phyloP scores from a whole-genome alignment of 495 filamentous ascomycete species.

The Cetradonia linearis region DNA sequence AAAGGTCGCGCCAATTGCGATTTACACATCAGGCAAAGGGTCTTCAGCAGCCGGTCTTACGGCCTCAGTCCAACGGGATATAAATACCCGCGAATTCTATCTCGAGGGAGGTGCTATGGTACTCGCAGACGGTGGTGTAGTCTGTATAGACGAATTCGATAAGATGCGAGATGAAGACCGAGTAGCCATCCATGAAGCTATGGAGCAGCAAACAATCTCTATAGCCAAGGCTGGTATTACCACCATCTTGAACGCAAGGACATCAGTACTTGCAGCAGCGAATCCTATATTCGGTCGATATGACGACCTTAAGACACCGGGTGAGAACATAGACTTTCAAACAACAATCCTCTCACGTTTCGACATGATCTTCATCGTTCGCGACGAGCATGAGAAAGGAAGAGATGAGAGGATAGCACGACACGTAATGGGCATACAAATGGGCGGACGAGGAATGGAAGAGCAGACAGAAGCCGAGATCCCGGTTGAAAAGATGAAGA shows the following conservation, averaged over 20 bases:
- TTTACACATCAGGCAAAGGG: conserved; percentile 98
- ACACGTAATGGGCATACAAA: conserved; percentile 97
- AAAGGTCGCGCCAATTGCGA: conserved; percentile 91
- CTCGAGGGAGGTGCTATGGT: conserved; percentile 99
- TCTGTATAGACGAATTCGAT: conserved; percentile 99
- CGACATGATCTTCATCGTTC: conserved; percentile 99
- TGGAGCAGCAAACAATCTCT: conserved; percentile 99
- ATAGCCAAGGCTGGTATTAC: conserved; percentile 99
- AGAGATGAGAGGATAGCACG: conserved; percentile 90
- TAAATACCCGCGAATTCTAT: conserved; percentile 89
- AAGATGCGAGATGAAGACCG: conserved; percentile 99
- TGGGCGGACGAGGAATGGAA: conserved; percentile 78
- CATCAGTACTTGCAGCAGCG: conserved; percentile 89
- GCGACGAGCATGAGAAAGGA: conserved; percentile 81
- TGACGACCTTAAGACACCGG: conserved; percentile 93
- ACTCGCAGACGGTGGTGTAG: conserved; percentile 91
- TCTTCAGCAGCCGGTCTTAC: conserved; percentile 98
- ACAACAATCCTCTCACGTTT: conserved; percentile 98
- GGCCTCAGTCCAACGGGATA: conserved; percentile 91
- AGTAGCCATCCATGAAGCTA: conserved; percentile 98
- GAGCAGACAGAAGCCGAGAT: conserved; percentile 79
- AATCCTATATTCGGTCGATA: conserved; percentile 98
- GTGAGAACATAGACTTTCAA: conserved; percentile 99
- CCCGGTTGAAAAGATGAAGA: conserved; percentile 90
- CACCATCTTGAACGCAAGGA: conserved; percentile 92